A percentile compares a stretch with the other conserved stretches of the same genome.
phyloP scores from a whole-genome alignment of 2,329 filamentous ascomycete genomes.

The Colletotrichum cereale region DNA sequence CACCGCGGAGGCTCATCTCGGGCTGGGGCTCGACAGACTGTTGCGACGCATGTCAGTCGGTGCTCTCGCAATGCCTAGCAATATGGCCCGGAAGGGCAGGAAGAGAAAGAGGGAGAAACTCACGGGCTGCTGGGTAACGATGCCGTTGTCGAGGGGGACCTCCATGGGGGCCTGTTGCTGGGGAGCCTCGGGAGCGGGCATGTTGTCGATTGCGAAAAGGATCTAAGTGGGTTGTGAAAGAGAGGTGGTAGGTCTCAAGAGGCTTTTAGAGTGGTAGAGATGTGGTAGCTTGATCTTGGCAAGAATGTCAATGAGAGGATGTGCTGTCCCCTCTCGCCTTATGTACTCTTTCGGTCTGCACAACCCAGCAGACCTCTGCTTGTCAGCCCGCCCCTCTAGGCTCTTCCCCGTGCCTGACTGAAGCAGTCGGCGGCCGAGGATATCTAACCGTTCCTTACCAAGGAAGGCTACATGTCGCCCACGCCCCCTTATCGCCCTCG shows the following conservation, averaged over 20 bases:
- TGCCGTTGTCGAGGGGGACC: conserved; percentile 49
- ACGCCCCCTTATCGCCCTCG: conserved; percentile 17
- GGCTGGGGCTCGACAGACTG: conserved; percentile 49
- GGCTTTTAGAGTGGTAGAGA: neutral
- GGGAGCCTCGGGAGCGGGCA: conserved; percentile 57
- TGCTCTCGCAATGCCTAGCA: neutral
- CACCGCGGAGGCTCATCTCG: conserved; percentile 58
- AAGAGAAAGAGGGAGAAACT: conserved; percentile 41
- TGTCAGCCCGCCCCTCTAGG: neutral
- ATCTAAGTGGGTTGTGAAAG: neutral
- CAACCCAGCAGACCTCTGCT: conserved; percentile 7
- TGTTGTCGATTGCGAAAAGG: conserved; percentile 44
- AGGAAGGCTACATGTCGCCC: neutral
- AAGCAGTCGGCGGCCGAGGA: conserved; percentile 29
- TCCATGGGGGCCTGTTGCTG: conserved; percentile 60
- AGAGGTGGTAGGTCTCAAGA: neutral
- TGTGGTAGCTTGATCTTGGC: conserved; percentile 1
- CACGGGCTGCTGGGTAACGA: conserved; percentile 59
- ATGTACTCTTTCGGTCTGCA: conserved; percentile 26
- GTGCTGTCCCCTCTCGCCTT: conserved; percentile 16
- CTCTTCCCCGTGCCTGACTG: conserved; percentile 19
- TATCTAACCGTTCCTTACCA: conserved; percentile 14
- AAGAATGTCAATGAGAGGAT: neutral
- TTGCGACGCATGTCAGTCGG: neutral
- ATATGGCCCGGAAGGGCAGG: no score